Percentiles rank a stretch among this genome's conserved stretches.
phyloP scores from a whole-genome alignment of 2,329 filamentous ascomycete genomes.

The Fusarium brevicatenulatum region DNA sequence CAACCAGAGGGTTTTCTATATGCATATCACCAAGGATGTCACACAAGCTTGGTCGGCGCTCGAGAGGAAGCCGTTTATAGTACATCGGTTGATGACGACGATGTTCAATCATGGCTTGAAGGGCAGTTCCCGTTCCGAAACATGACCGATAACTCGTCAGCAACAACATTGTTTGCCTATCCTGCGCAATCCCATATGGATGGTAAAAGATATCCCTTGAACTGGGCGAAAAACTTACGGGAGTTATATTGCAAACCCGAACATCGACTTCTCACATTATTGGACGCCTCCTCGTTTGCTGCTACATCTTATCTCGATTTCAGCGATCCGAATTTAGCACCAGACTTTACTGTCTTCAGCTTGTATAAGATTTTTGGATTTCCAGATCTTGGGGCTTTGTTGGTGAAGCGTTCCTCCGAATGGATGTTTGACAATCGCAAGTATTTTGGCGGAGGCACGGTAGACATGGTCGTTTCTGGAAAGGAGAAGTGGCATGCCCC shows the following conservation, averaged over 20 bases:
- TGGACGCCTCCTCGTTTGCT: conserved; percentile 85
- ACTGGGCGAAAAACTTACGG: conserved; percentile 69
- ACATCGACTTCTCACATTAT: conserved; percentile 68
- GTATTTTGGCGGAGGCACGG: conserved; percentile 95
- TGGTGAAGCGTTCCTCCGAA: conserved; percentile 78
- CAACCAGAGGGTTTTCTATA: conserved; percentile 79
- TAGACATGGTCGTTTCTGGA: conserved; percentile 85
- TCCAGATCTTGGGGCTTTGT: conserved; percentile 85
- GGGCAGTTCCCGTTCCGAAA: conserved; percentile 47
- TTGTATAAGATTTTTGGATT: conserved; percentile 99
- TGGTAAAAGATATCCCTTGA: conserved; percentile 76
- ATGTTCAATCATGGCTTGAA: conserved; percentile 73
- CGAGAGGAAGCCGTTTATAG: conserved; percentile 75
- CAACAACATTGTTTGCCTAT: conserved; percentile 74
- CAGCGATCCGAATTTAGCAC: conserved; percentile 66
- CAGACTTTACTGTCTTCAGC: conserved; percentile 89
- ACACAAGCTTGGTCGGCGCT: conserved; percentile 87
- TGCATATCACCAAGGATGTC: conserved; percentile 83
- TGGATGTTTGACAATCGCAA: conserved; percentile 71
- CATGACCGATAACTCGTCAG: conserved; percentile 27
- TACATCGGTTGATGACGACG: conserved; percentile 72
- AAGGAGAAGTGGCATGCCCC: conserved; percentile 84
- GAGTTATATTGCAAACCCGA: conserved; percentile 25
- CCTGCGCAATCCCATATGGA: conserved; percentile 95
- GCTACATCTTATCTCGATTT: conserved; percentile 83